A percentile compares a stretch with the other conserved stretches of the same genome.
Evolutionary conservation across 805 yeast genomes (phyloP).

Genomic region (Cyberlindnera saturnus): DNA sequence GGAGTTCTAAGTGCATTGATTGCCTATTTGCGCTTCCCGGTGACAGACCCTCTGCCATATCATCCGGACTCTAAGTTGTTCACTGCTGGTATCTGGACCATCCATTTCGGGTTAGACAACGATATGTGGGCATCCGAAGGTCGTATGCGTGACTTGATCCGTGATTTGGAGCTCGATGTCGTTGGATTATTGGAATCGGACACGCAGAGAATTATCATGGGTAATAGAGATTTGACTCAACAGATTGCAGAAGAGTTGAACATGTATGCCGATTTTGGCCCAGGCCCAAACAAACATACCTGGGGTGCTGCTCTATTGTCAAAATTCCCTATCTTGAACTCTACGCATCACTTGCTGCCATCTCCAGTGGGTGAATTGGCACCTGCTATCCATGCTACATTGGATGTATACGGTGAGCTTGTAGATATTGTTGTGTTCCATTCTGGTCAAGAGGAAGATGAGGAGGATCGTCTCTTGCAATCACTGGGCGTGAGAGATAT

Average conservation of each 20-base stretch:
- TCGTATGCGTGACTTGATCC: slow-evolving; percentile 77
- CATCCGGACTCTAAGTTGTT: slow-evolving; percentile 64
- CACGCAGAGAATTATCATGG: slow-evolving; percentile 90
- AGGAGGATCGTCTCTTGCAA: slow-evolving; percentile 86
- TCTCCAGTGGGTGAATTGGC: slow-evolving; percentile 98
- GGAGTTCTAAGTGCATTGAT: slow-evolving; percentile 43
- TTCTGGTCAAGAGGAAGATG: slow-evolving; percentile 97
- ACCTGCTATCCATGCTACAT: slow-evolving; percentile 95
- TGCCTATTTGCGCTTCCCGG: slow-evolving; percentile 51
- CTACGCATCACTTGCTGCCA: slow-evolving; percentile 88
- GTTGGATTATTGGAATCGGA: slow-evolving; percentile 89
- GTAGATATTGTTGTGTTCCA: slow-evolving; percentile 97
- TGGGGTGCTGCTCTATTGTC: slow-evolving; percentile 96
- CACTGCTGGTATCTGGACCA: slow-evolving; percentile 97
- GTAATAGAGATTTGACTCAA: slow-evolving; percentile 91
- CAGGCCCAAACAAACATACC: slow-evolving; percentile 96
- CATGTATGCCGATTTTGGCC: slow-evolving; percentile 95
- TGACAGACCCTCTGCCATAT: slow-evolving; percentile 57
- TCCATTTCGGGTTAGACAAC: slow-evolving; percentile 94
- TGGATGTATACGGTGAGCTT: slow-evolving; percentile 79
- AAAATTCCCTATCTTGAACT: slow-evolving; percentile 86
- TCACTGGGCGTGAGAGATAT: slow-evolving; percentile 66
- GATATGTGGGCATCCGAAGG: slow-evolving; percentile 97
- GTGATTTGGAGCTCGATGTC: slow-evolving; percentile 85
- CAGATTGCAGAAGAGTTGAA: slow-evolving; percentile 86